A percentile compares a stretch with the other conserved stretches of the same genome.
phyloP scores from a whole-genome alignment of 2,329 filamentous ascomycete species.

The Bretziella fagacearum region DNA sequence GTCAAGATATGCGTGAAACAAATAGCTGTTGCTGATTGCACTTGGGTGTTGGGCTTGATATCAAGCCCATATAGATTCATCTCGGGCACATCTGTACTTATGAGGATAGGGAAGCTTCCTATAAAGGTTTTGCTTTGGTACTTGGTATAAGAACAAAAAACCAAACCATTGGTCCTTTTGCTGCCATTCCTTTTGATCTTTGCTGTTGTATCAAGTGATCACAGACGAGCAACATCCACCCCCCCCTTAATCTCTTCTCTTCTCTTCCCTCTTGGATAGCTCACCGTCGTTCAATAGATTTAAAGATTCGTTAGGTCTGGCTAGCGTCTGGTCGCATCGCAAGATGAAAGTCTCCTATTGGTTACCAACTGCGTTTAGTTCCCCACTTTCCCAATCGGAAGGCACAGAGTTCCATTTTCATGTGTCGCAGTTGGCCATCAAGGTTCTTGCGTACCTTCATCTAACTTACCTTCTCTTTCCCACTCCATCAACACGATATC shows the following conservation, averaged over 20 bases:
- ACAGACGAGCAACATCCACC: not conserved
- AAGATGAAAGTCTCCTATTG: constrained; percentile 4
- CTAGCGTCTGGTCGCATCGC: constrained; percentile 5
- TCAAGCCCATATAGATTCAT: no score
- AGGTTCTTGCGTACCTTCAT: constrained; percentile 7
- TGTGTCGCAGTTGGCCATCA: constrained; percentile 10
- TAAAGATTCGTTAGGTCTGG: no score
- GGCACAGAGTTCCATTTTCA: constrained; percentile 9
- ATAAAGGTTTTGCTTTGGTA: no score
- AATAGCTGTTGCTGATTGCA: no score
- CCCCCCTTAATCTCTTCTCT: no score
- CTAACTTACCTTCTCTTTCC: not conserved
- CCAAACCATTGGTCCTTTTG: not conserved
- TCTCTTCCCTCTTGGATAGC: not conserved
- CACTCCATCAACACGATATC: not conserved
- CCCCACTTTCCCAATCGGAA: constrained; percentile 7
- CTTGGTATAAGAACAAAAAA: no score
- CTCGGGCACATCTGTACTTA: no score
- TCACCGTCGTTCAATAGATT: no score
- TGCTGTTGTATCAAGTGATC: not conserved
- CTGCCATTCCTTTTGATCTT: not conserved
- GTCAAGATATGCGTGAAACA: no score
- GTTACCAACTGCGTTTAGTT: not conserved
- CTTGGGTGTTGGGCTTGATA: no score
- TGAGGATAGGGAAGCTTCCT: no score